A percentile compares a stretch with the other conserved stretches of the same genome.
These are phyloP conservation scores for Mallotus repandus DNA, from an alignment of 441 rosid species.

Conservation along the genomic window DNA sequence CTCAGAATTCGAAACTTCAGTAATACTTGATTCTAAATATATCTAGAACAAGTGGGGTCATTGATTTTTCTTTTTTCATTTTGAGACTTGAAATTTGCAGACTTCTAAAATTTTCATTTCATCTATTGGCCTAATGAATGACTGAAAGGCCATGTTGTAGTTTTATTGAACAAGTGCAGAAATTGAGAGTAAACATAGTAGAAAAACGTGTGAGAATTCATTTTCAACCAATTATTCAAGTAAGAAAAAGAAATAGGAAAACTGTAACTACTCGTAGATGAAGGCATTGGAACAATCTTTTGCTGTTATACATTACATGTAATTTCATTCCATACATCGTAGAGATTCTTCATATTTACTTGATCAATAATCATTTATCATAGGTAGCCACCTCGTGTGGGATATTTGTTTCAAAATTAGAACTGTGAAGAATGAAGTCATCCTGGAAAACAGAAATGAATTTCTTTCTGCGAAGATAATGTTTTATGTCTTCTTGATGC, in stretches of 20 bases:
- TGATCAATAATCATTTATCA: background rate
- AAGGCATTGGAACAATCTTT: background rate
- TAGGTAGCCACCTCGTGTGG: background rate
- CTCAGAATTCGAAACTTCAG: no score
- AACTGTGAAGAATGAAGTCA: background rate
- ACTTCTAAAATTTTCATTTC: conserved; percentile 24
- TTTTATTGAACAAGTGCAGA: background rate
- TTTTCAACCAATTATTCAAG: background rate
- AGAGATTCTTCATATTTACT: background rate
- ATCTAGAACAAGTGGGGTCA: no score
- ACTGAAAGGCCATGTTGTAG: background rate
- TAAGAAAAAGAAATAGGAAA: background rate
- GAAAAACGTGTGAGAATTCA: background rate
- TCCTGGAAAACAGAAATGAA: background rate
- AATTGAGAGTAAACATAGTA: background rate
- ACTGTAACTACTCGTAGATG: background rate
- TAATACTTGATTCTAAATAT: no score
- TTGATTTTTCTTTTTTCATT: background rate
- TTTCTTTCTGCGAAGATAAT: background rate
- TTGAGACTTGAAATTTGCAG: conserved; percentile 48
- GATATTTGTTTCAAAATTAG: background rate
- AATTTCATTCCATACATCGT: background rate
- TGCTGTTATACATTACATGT: background rate
- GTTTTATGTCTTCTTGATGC: conserved; percentile 5
- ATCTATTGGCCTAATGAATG: background rate